phyloP scores from a whole-genome alignment of 306 rosid species.

The Citrullus amarus region DNA sequence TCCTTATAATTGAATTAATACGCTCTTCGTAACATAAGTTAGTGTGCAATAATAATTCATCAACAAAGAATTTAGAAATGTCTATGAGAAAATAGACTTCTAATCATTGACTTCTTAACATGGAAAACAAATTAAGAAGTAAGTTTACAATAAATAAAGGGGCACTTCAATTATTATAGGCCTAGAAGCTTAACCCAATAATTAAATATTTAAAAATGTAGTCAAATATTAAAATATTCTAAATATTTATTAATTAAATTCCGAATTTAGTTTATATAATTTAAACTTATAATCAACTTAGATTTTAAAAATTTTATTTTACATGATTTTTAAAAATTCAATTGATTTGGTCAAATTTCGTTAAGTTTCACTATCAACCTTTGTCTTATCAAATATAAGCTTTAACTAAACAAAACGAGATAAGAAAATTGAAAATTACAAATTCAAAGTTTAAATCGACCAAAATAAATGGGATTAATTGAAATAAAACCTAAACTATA shows the following conservation, averaged over 20 bases:
- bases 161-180: neutral
- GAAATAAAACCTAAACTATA: neutral
- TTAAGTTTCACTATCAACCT: too few species aligned
- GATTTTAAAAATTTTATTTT: too few species aligned
- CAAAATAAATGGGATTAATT: neutral
- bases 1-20: neutral
- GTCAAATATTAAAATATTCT: neutral
- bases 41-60: neutral
- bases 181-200: neutral
- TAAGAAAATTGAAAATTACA: neutral
- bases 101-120: neutral
- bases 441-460: neutral
- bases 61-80: neutral
- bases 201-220: neutral
- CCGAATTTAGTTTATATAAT: neutral
- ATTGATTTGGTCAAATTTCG: neutral
- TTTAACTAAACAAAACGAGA: neutral
- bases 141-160: neutral
- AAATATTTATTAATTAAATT: neutral
- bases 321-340: too few species aligned
- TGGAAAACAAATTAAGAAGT: neutral
- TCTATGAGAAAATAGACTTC: neutral
- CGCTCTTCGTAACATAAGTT: neutral
- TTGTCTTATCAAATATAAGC: too few species aligned
- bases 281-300: neutral